Evolutionary conservation across 805 yeast species (phyloP).

Genomic region (Martiniozyma abietophila): DNA sequence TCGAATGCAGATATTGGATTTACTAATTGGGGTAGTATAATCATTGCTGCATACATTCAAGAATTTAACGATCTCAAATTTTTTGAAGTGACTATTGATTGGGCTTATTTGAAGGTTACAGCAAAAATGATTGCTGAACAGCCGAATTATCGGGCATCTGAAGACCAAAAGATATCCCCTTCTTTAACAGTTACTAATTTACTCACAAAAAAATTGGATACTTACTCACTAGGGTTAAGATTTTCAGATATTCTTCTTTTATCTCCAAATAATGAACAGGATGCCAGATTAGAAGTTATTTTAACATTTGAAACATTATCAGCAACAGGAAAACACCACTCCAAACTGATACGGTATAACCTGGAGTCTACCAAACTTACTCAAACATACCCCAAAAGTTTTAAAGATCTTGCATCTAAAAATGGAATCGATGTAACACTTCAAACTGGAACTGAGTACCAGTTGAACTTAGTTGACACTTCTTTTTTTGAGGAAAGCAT

Average conservation of each 20-base stretch:
- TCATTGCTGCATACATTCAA: slow-evolving; percentile 34
- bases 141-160: slow-evolving; percentile 44
- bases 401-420: slow-evolving; percentile 17
- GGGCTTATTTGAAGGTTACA: slow-evolving; percentile 45
- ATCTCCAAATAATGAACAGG: slow-evolving; percentile 35
- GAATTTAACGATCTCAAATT: slow-evolving; percentile 30
- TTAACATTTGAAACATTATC: slow-evolving; percentile 32
- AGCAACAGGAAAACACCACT: too few relatives aligned
- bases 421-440: slow-evolving; percentile 11
- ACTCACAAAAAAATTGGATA: slow-evolving; percentile 17
- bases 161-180: slow-evolving; percentile 34
- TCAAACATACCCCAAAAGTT: slow-evolving; percentile 18
- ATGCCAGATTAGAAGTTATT: slow-evolving; percentile 37
- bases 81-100: slow-evolving; percentile 37
- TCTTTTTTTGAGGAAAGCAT: slow-evolving; percentile 22
- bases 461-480: slow-evolving; percentile 16
- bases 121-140: slow-evolving; percentile 36
- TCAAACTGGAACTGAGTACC: slow-evolving; percentile 2
- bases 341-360: slow-evolving; percentile 19
- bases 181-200: slow-evolving; percentile 28
- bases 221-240: slow-evolving; percentile 7
- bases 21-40: slow-evolving; percentile 35
- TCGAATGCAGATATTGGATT: slow-evolving; percentile 43
- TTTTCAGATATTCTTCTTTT: slow-evolving; percentile 31
- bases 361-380: slow-evolving; percentile 13